Conservation (phyloP, 257 asterid genomes). For the Voacanga thouarsii region DNA sequence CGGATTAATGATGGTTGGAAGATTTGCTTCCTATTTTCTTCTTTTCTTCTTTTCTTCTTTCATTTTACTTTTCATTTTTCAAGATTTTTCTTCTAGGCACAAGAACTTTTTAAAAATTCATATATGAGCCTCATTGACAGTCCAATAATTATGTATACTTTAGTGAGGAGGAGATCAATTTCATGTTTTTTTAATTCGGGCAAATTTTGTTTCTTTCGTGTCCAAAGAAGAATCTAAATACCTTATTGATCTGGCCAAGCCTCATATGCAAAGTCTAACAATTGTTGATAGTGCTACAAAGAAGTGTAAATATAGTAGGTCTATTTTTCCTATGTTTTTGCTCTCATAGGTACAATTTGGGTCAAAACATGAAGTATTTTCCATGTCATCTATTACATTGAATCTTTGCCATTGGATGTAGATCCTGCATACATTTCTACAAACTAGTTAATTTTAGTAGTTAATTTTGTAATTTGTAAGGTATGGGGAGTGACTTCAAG, state of each 20-base stretch:
- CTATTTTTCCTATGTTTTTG: slow-evolving; percentile 18
- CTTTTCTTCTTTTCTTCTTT: neutral
- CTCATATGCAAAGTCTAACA: slow-evolving; percentile 78
- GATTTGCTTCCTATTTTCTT: neutral
- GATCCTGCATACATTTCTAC: slow-evolving; percentile 17
- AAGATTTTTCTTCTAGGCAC: neutral
- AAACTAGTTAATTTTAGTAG: slow-evolving; percentile 5
- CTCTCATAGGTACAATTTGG: slow-evolving; percentile 8
- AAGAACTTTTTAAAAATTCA: neutral
- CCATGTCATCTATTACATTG: neutral
- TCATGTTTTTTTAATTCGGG: neutral
- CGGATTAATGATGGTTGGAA: too few species aligned
- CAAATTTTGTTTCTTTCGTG: slow-evolving; percentile 30
- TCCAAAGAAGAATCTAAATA: slow-evolving; percentile 91
- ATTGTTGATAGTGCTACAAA: slow-evolving; percentile 92
- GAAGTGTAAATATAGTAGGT: slow-evolving; percentile 91
- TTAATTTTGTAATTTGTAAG: slow-evolving; percentile 45
- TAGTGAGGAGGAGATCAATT: neutral
- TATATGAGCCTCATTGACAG: neutral
- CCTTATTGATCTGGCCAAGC: slow-evolving; percentile 85
- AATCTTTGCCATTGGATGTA: slow-evolving; percentile 25
- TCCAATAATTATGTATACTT: neutral
- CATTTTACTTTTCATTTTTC: neutral
- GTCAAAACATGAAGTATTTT: neutral
- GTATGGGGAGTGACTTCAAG: slow-evolving; percentile 93